Conservation (phyloP, 2,329 filamentous ascomycete genomes). For the Xylaria sp. region DNA sequence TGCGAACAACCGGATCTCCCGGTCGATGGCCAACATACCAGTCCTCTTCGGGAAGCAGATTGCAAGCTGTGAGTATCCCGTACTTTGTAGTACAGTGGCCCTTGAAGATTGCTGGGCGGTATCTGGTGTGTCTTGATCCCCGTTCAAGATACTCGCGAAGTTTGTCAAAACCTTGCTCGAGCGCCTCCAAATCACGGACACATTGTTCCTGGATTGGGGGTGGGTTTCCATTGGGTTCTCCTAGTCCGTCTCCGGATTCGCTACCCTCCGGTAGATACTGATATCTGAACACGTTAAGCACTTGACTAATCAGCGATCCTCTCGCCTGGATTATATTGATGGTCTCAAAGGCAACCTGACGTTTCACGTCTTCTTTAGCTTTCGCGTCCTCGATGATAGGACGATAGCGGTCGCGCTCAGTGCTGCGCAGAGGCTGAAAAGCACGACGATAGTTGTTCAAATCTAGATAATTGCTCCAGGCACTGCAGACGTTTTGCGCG, state of each 20-base stretch:
- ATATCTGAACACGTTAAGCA: background rate
- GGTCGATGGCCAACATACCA: constrained; percentile 37
- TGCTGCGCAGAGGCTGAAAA: constrained; percentile 30
- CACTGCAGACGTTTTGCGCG: background rate
- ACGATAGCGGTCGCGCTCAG: constrained; percentile 29
- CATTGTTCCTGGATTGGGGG: background rate
- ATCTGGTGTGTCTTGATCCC: constrained; percentile 1
- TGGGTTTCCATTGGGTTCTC: background rate
- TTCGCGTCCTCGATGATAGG: constrained; percentile 23
- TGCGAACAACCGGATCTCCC: constrained; percentile 31
- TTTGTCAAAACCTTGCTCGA: background rate
- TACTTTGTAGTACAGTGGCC: constrained; percentile 7
- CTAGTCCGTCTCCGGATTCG: too few species aligned
- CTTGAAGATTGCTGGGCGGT: background rate
- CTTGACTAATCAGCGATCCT: background rate
- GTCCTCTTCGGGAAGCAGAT: background rate
- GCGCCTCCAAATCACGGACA: background rate
- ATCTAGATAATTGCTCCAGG: constrained; percentile 12
- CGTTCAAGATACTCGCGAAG: background rate
- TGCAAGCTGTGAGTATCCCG: constrained; percentile 17
- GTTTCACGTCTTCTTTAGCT: background rate
- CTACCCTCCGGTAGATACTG: background rate
- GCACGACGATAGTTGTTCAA: background rate
- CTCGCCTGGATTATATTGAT: background rate
- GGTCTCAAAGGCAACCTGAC: background rate